Conservation (phyloP, 2,329 filamentous ascomycete species). For the Emmonsiellopsis sp. region DNA sequence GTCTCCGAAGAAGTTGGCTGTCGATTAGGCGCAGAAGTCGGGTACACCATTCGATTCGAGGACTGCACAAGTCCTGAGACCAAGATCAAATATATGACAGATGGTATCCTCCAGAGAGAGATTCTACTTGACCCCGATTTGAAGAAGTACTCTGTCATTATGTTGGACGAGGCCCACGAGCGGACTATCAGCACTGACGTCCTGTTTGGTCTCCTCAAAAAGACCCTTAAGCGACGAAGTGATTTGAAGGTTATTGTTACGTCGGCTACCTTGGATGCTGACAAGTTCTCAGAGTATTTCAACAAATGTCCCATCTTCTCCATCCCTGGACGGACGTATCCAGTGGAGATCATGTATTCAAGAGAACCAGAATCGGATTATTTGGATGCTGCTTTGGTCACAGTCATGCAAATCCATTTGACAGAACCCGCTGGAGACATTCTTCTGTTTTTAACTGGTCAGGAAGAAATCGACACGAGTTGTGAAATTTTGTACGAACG, state of each 20-base stretch:
- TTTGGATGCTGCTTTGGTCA: constrained; percentile 83
- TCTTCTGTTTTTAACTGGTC: constrained; percentile 89
- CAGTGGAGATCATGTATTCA: constrained; percentile 92
- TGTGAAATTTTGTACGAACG: constrained; percentile 89
- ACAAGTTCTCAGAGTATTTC: constrained; percentile 96
- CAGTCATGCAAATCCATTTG: constrained; percentile 96
- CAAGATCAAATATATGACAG: constrained; percentile 99
- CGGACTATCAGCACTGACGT: constrained; percentile 94
- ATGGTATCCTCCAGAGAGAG: constrained; percentile 95
- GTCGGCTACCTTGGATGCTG: constrained; percentile 89
- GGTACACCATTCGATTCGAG: constrained; percentile 96
- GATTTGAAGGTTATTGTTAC: constrained; percentile 95
- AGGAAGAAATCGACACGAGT: constrained; percentile 93
- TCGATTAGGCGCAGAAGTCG: constrained; percentile 80
- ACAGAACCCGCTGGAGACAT: constrained; percentile 90
- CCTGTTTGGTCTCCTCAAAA: constrained; percentile 86
- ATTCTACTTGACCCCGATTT: constrained; percentile 86
- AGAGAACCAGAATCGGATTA: constrained; percentile 94
- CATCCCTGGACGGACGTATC: constrained; percentile 88
- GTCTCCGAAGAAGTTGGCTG: constrained; percentile 94
- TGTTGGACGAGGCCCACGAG: constrained; percentile 97
- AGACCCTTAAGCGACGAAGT: constrained; percentile 72
- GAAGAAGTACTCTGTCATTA: constrained; percentile 86
- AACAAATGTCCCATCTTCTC: constrained; percentile 94
- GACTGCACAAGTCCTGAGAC: constrained; percentile 82